Percentiles rank a stretch among this genome's conserved stretches.
Conservation (phyloP, 306 rosid genomes). For the Luffa aegyptiaca region DNA sequence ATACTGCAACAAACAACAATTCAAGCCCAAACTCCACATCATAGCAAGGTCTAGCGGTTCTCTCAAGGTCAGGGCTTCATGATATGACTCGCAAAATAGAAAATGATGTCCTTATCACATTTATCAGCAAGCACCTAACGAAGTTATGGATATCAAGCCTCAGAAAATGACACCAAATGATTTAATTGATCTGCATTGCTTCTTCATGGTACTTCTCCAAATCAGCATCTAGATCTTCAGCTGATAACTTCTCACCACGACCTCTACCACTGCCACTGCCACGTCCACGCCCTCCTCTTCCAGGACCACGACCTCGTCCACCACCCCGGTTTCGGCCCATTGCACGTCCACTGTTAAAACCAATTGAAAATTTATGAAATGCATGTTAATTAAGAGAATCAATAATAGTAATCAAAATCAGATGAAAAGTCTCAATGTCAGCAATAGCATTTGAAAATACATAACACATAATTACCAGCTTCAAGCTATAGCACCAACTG, state of each 20-base stretch:
- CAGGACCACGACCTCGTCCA: constrained; percentile 30
- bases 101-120: neutral
- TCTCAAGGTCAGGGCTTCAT: constrained; percentile 6
- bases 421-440: neutral
- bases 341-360: constrained; percentile 49
- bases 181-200: constrained; percentile 61
- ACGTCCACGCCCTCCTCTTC: constrained; percentile 43
- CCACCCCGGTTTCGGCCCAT: constrained; percentile 47
- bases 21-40: constrained; percentile 6
- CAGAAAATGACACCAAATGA: constrained; percentile 33
- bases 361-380: neutral
- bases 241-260: constrained; percentile 69
- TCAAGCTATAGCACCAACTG: neutral
- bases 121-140: constrained; percentile 1
- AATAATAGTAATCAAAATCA: neutral
- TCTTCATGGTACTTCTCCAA: constrained; percentile 89
- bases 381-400: neutral
- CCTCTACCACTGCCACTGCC: constrained; percentile 32
- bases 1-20: constrained; percentile 6
- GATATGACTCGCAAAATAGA: constrained; percentile 7
- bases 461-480: neutral
- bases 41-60: constrained; percentile 1
- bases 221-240: constrained; percentile 94
- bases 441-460: neutral
- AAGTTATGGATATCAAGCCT: neutral